These are phyloP conservation scores for Yamadazyma trypodendri DNA, from an alignment of 1,139 yeast species.

Conservation along the genomic window DNA sequence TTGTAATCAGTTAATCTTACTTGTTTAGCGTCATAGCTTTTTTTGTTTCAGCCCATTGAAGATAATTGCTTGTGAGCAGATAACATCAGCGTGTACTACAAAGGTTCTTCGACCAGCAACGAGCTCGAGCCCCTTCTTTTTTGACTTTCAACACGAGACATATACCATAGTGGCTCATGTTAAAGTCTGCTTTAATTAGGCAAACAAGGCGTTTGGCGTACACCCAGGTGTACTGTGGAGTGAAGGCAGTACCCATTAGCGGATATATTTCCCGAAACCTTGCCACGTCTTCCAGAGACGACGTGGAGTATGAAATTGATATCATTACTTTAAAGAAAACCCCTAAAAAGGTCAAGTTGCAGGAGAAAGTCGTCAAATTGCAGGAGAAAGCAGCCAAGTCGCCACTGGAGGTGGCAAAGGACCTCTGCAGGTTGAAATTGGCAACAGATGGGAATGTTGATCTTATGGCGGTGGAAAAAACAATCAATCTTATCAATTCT, in stretches of 20 bases:
- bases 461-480: conserved; percentile 7
- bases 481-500: conserved; percentile 8
- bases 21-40: neutral
- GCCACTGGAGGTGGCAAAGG: neutral
- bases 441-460: conserved; percentile 8
- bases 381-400: too few species aligned
- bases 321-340: conserved; percentile 32
- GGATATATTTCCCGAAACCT: neutral
- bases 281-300: conserved; percentile 9
- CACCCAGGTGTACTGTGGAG: neutral
- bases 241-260: neutral
- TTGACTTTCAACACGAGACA: too few species aligned
- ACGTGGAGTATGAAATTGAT: conserved; percentile 37
- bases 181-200: too few species aligned
- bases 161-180: too few species aligned
- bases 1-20: neutral
- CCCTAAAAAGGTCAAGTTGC: conserved; percentile 18
- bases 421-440: neutral
- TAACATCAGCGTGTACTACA: too few species aligned
- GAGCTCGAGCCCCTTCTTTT: too few species aligned
- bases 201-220: too few species aligned
- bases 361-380: too few species aligned
- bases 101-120: too few species aligned
- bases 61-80: too few species aligned
- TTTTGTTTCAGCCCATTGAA: neutral